phyloP scores from a whole-genome alignment of 371 early-diverging fungal genomes.

The Chytridium lagenaria region DNA sequence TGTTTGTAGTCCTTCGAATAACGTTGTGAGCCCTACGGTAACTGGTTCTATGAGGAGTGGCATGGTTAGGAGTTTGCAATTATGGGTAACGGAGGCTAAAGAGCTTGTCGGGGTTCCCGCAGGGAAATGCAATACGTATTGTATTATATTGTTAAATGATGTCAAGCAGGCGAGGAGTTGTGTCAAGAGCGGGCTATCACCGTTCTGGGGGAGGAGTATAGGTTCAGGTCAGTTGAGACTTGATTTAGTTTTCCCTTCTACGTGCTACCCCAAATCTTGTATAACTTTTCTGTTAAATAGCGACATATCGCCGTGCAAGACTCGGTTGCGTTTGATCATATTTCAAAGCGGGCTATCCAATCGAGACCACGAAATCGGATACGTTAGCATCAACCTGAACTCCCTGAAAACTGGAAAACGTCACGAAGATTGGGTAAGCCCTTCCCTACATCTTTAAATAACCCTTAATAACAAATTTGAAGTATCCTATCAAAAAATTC shows the following conservation, averaged over 20 bases:
- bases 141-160: constrained; percentile 44
- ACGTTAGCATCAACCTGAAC: constrained; percentile 41
- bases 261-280: no score
- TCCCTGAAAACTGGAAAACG: constrained; percentile 31
- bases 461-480: neutral
- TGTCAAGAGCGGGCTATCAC: constrained; percentile 41
- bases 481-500: constrained; percentile 32
- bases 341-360: constrained; percentile 34
- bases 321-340: constrained; percentile 33
- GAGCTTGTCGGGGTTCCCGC: constrained; percentile 27
- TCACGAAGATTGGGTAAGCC: constrained; percentile 47
- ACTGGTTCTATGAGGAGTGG: constrained; percentile 18
- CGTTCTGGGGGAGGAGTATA: constrained; percentile 53
- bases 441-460: neutral
- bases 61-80: constrained; percentile 28
- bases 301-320: constrained; percentile 38
- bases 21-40: no score
- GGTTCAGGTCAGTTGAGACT: constrained; percentile 26
- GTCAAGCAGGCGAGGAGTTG: constrained; percentile 45
- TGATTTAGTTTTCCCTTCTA: neutral
- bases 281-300: constrained; percentile 18
- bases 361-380: constrained; percentile 44
- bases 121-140: constrained; percentile 35
- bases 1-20: no score
- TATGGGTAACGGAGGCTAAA: constrained; percentile 50